Conservation (phyloP, 2,329 filamentous ascomycete genomes). For the Penicillium psychrosexuale region DNA sequence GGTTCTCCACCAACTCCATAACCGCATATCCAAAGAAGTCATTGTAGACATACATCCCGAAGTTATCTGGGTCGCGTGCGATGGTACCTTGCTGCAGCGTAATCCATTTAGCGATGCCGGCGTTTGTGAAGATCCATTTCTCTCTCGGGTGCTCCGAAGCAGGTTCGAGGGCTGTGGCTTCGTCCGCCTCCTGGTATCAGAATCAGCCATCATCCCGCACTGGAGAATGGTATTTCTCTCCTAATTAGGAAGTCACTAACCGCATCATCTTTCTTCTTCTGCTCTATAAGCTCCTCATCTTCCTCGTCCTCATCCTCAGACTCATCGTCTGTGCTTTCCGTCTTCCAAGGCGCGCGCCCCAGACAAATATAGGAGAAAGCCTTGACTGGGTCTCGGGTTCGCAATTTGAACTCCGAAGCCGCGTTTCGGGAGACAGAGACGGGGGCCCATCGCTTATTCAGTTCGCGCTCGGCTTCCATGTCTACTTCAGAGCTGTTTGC, state of each 20-base stretch:
- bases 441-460: background rate
- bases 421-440: background rate
- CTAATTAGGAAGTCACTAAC: background rate
- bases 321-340: background rate
- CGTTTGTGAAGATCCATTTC: background rate
- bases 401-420: background rate
- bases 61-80: conserved; percentile 34
- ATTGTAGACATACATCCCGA: conserved; percentile 46
- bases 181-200: background rate
- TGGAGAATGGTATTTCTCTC: background rate
- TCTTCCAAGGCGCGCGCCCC: background rate
- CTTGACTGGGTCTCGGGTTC: background rate
- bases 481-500: background rate
- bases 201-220: background rate
- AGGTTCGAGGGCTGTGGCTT: background rate
- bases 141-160: background rate
- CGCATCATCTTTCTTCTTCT: background rate
- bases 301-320: background rate
- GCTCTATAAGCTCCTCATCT: background rate
- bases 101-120: background rate
- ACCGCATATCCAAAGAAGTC: conserved; percentile 42
- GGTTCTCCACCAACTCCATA: conserved; percentile 46
- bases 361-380: background rate
- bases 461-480: background rate
- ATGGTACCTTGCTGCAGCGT: background rate